These are phyloP conservation scores for Trifolium fragiferum DNA, from an alignment of 306 rosid genomes.

Conservation along the genomic window DNA sequence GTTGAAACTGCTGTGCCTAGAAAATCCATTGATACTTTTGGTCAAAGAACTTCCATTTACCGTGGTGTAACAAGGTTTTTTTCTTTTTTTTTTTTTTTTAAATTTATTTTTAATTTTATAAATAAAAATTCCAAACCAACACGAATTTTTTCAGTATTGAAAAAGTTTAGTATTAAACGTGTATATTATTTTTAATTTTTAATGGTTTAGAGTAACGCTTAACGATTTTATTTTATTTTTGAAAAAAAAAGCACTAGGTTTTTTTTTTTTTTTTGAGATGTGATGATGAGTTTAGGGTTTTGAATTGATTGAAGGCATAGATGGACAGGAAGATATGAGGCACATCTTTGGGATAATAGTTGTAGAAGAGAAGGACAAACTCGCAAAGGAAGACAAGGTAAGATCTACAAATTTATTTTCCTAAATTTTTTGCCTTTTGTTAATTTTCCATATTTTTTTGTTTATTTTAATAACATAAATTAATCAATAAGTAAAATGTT, in stretches of 20 bases:
- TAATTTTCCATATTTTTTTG: background rate
- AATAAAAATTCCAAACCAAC: background rate
- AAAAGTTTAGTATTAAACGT: background rate
- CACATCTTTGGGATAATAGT: conserved; percentile 94
- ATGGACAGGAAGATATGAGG: conserved; percentile 98
- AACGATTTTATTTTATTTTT: background rate
- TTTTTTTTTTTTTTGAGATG: background rate
- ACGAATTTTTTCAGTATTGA: background rate
- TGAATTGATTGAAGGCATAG: conserved; percentile 62
- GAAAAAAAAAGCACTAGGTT: background rate
- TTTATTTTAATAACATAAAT: background rate
- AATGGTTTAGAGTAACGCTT: background rate
- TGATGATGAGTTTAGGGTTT: conserved; percentile 32
- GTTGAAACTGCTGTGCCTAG: conserved; percentile 53
- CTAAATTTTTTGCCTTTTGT: background rate
- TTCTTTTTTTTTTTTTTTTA: background rate
- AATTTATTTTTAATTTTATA: background rate
- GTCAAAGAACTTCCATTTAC: conserved; percentile 93
- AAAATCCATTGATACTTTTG: conserved; percentile 85
- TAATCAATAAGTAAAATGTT: background rate
- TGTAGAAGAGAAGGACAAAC: conserved; percentile 99
- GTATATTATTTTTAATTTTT: background rate
- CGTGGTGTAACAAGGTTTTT: conserved; percentile 92
- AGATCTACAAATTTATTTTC: background rate
- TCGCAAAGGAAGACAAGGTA: conserved; percentile 95